phyloP scores from a whole-genome alignment of 495 filamentous ascomycete genomes.

The Aspergillus incahuasiensis region DNA sequence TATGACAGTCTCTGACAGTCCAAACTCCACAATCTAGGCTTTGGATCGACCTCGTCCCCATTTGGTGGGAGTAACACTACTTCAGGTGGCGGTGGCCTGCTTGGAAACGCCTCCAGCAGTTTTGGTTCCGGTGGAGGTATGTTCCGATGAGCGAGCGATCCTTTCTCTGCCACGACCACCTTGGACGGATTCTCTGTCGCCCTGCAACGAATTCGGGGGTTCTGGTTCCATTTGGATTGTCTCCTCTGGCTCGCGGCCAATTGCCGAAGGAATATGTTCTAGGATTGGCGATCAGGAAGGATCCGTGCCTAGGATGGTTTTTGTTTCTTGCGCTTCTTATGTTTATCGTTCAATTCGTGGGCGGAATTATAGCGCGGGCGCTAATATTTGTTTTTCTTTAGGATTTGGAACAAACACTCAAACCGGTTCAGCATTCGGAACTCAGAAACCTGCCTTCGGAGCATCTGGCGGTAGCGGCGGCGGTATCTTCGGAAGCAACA shows the following conservation, averaged over 20 bases:
- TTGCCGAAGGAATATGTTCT: not conserved
- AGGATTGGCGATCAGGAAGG: not conserved
- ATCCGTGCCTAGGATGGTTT: constrained; percentile 18
- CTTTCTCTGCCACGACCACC: constrained; percentile 20
- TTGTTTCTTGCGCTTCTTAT: constrained; percentile 3
- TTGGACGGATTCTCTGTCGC: constrained; percentile 10
- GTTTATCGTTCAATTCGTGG: not conserved
- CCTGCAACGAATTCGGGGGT: not conserved
- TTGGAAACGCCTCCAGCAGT: constrained; percentile 46
- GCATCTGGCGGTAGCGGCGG: constrained; percentile 44
- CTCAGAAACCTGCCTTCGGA: constrained; percentile 46
- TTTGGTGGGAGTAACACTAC: constrained; percentile 35
- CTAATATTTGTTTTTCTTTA: constrained; percentile 15
- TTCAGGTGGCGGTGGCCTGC: constrained; percentile 36
- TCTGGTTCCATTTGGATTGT: not conserved
- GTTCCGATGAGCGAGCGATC: constrained; percentile 30
- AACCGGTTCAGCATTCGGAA: constrained; percentile 36
- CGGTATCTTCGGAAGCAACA: constrained; percentile 44
- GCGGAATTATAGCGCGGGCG: not conserved
- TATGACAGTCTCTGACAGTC: constrained; percentile 41
- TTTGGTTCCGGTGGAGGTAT: constrained; percentile 56
- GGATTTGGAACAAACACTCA: constrained; percentile 37
- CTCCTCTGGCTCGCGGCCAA: not conserved
- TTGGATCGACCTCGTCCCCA: constrained; percentile 47
- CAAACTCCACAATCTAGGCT: constrained; percentile 50